These are phyloP conservation scores for Bolboschoenoplectus hybrid DNA, from an alignment of 202 grass and related monocot genomes.

Conservation along the genomic window DNA sequence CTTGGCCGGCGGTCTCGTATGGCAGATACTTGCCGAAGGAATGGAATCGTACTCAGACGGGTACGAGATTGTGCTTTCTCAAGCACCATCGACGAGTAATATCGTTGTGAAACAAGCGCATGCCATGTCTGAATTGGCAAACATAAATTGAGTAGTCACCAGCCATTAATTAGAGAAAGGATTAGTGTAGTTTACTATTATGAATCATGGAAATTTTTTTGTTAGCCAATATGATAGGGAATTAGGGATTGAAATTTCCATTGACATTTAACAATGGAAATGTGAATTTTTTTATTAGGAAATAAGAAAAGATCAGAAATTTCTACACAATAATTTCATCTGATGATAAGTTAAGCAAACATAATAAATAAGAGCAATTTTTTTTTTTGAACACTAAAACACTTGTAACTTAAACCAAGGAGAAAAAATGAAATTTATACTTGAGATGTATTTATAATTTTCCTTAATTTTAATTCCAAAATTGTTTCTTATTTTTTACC, in stretches of 20 bases:
- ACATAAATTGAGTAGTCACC: conserved; percentile 5
- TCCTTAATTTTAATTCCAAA: too few relatives aligned
- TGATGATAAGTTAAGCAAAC: background rate
- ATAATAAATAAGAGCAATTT: background rate
- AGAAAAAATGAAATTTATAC: too few relatives aligned
- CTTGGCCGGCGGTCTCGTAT: conserved; percentile 45
- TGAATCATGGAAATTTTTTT: conserved; percentile 11
- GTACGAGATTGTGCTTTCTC: conserved; percentile 52
- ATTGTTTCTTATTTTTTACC: background rate
- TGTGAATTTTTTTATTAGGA: background rate
- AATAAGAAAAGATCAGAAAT: background rate
- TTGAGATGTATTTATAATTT: too few relatives aligned
- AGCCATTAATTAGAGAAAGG: background rate
- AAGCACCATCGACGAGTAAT: background rate
- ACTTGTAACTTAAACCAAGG: background rate
- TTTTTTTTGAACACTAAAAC: background rate
- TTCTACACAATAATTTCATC: background rate
- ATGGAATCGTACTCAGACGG: conserved; percentile 56
- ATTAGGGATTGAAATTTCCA: background rate
- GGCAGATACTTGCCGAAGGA: conserved; percentile 50
- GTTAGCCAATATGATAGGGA: conserved; percentile 5
- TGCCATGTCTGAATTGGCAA: conserved; percentile 38
- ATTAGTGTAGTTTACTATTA: background rate
- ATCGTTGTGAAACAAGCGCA: conserved; percentile 34
- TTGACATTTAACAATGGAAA: conserved; percentile 12